Evolutionary conservation across 225 moss, liverwort and hornwort species (phyloP).

Genomic region (Asterella californica): DNA sequence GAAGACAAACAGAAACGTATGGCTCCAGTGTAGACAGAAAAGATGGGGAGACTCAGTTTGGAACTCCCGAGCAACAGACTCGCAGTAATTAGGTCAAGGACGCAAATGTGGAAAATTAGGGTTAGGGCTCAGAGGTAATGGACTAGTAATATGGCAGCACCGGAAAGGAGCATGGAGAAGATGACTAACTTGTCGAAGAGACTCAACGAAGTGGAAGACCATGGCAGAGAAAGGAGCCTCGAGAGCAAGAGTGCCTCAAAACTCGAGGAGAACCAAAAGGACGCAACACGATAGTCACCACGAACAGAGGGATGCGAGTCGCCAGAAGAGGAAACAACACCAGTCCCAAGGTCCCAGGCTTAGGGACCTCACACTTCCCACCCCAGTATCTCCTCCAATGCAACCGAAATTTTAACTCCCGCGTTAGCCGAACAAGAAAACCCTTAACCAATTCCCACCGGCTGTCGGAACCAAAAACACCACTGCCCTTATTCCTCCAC

Average conservation of each 20-base stretch:
- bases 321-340: not conserved
- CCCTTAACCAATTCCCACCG: slow-evolving; percentile 15
- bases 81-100: slow-evolving; percentile 38
- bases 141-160: not conserved
- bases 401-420: slow-evolving; percentile 1
- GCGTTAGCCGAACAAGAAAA: slow-evolving; percentile 7
- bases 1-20: not conserved
- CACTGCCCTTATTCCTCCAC: not conserved
- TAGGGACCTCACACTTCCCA: not conserved
- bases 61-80: not conserved
- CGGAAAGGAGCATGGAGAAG: slow-evolving; percentile 14
- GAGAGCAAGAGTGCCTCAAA: not conserved
- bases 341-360: not conserved
- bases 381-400: not conserved
- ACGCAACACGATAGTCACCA: slow-evolving; percentile 3
- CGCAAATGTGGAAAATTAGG: slow-evolving; percentile 26
- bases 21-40: not conserved
- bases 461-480: not conserved
- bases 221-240: not conserved
- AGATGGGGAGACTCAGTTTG: slow-evolving; percentile 4
- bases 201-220: not conserved
- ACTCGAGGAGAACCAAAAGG: slow-evolving; percentile 15
- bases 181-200: not conserved
- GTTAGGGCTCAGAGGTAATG: slow-evolving; percentile 32
- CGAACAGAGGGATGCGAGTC: slow-evolving; percentile 12